Percentiles rank a stretch among this genome's conserved stretches.
Conservation (phyloP, 1,284 basidiomycete genomes). For the Puccinia polysora region DNA sequence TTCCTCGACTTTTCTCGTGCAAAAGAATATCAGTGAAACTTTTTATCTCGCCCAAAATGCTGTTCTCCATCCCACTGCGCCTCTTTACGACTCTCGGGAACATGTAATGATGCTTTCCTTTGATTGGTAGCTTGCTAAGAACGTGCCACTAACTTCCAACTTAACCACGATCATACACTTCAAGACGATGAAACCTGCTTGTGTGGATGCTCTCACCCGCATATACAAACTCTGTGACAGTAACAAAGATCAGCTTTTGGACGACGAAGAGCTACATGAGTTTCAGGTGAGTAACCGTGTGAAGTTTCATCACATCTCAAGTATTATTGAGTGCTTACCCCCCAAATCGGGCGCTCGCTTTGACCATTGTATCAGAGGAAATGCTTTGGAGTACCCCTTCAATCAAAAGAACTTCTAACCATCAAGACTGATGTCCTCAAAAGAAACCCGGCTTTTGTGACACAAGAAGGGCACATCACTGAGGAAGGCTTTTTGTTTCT, state of each 20-base stretch:
- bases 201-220: constrained; percentile 76
- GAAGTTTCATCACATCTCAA: constrained; percentile 5
- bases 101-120: constrained; percentile 62
- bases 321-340: constrained; percentile 30
- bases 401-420: constrained; percentile 78
- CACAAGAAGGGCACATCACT: constrained; percentile 66
- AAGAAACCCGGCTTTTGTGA: constrained; percentile 59
- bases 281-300: constrained; percentile 67
- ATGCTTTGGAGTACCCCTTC: constrained; percentile 89
- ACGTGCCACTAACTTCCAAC: neutral
- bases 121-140: neutral
- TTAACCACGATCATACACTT: neutral
- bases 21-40: constrained; percentile 89
- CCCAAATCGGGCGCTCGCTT: constrained; percentile 40
- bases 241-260: constrained; percentile 88
- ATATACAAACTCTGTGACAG: constrained; percentile 95
- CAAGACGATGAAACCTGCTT: constrained; percentile 87
- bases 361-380: constrained; percentile 62
- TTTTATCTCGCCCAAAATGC: constrained; percentile 99
- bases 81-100: constrained; percentile 90
- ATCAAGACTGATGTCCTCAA: constrained; percentile 66
- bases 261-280: constrained; percentile 86
- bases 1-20: neutral
- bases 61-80: constrained; percentile 92
- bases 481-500: constrained; percentile 90